phyloP scores from a whole-genome alignment of 192 early-diverging fungal genomes.

The Coemansia sp. region DNA sequence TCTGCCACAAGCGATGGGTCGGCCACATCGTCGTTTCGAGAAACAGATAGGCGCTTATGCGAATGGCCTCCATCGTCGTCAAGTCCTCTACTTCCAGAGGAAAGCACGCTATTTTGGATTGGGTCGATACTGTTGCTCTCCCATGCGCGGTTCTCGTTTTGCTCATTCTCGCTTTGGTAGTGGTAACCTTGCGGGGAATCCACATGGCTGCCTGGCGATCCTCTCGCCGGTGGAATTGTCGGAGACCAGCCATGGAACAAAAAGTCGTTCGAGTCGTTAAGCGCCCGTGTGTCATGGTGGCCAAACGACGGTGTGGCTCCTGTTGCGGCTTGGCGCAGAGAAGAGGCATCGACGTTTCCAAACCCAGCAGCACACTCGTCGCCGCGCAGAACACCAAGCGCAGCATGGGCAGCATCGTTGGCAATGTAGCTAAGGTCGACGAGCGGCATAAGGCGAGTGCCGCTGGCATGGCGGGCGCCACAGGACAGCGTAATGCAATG shows the following conservation, averaged over 20 bases:
- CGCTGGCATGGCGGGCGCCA: neutral
- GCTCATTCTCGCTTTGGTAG: too few species aligned
- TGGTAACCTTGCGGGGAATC: too few species aligned
- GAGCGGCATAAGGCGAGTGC: constrained; percentile 1
- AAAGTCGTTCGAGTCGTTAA: constrained; percentile 16
- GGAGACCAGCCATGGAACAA: constrained; percentile 32
- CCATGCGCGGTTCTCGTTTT: too few species aligned
- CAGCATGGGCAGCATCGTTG: constrained; percentile 37
- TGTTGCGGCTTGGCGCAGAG: neutral
- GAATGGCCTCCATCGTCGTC: neutral
- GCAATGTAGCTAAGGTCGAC: constrained; percentile 1
- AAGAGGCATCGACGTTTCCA: constrained; percentile 26
- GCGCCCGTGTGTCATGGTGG: neutral
- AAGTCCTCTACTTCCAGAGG: neutral
- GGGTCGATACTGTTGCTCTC: too few species aligned
- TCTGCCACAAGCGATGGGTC: constrained; percentile 44
- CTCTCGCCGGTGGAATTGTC: neutral
- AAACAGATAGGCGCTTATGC: neutral
- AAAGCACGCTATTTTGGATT: neutral
- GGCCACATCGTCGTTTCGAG: constrained; percentile 9
- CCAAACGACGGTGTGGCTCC: neutral
- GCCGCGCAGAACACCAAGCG: constrained; percentile 30
- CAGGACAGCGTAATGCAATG: constrained; percentile 13
- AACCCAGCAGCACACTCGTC: constrained; percentile 42
- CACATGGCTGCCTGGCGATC: neutral